A percentile compares a stretch with the other conserved stretches of the same genome.
These are phyloP conservation scores for Chamaecyparis obtusa DNA, from an alignment of 75 land plant species.

Conservation along the genomic window DNA sequence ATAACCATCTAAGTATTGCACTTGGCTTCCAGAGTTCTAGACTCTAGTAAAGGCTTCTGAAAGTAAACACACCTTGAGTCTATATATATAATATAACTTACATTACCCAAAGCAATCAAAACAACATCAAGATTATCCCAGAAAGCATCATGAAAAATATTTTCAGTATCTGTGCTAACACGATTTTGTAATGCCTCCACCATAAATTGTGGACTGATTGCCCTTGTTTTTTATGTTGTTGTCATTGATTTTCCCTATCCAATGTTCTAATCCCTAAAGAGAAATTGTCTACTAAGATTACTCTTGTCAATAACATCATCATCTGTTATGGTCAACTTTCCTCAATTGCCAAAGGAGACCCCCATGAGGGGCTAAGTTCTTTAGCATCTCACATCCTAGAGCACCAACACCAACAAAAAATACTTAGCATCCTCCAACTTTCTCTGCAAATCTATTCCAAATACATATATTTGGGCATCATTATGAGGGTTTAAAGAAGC, in stretches of 20 bases:
- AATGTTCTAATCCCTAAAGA: constrained; percentile 91
- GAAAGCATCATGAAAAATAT: constrained; percentile 83
- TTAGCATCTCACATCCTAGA: constrained; percentile 88
- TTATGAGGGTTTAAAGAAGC: constrained; percentile 58
- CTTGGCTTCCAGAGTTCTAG: constrained; percentile 84
- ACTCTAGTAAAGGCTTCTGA: constrained; percentile 90
- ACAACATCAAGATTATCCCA: constrained; percentile 82
- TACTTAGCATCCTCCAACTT: constrained; percentile 68
- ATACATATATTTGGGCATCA: constrained; percentile 91
- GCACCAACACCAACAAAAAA: constrained; percentile 96
- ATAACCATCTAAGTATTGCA: constrained; percentile 99
- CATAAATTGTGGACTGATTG: constrained; percentile 57
- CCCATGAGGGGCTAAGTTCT: constrained; percentile 96
- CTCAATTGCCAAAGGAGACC: constrained; percentile 67
- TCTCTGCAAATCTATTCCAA: constrained; percentile 73
- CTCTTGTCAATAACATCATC: constrained; percentile 98
- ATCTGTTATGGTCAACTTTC: constrained; percentile 88
- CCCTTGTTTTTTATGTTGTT: constrained; percentile 72
- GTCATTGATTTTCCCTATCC: constrained; percentile 89
- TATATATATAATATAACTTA: constrained; percentile 82
- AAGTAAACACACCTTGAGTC: constrained; percentile 87
- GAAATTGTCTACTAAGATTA: constrained; percentile 90
- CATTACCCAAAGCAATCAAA: constrained; percentile 87
- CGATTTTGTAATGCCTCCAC: constrained; percentile 86
- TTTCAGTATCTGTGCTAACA: constrained; percentile 81